Evolutionary conservation across 1,139 yeast genomes (phyloP).

Genomic region (Eremothecium sinecaudum): DNA sequence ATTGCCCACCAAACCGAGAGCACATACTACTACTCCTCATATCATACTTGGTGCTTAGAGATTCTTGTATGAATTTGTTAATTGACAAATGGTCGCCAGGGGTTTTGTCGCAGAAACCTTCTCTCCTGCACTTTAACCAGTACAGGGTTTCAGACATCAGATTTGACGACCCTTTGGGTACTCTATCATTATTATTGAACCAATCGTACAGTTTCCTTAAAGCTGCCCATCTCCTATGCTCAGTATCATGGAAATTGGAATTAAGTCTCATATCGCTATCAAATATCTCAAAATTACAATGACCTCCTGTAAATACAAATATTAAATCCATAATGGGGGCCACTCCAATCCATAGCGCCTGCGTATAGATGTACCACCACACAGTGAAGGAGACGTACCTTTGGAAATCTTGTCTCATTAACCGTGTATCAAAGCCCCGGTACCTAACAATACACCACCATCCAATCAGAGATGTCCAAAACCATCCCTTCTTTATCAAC

Average conservation of each 20-base stretch:
- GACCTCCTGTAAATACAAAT: constrained; percentile 75
- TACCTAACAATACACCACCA: constrained; percentile 21
- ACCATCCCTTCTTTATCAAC: constrained; percentile 88
- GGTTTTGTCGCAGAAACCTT: constrained; percentile 6
- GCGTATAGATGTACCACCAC: constrained; percentile 30
- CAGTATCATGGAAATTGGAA: constrained; percentile 20
- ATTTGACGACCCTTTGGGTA: constrained; percentile 5
- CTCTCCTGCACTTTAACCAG: constrained; percentile 4
- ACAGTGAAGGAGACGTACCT: constrained; percentile 19
- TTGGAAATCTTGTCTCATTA: not conserved
- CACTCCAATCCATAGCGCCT: constrained; percentile 16
- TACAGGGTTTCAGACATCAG: constrained; percentile 6
- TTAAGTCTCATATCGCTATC: constrained; percentile 16
- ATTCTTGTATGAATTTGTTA: not conserved
- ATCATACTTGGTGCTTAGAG: not conserved
- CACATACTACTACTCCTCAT: constrained; percentile 5
- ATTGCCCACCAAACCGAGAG: constrained; percentile 45
- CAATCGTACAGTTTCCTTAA: constrained; percentile 14
- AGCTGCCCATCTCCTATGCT: constrained; percentile 14
- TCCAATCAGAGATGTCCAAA: constrained; percentile 64
- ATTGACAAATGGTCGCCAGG: not conserved
- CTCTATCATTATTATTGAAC: constrained; percentile 9
- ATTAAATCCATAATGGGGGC: constrained; percentile 80
- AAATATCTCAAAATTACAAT: constrained; percentile 37
- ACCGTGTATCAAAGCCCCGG: constrained; percentile 6